Evolutionary conservation across 441 rosid species (phyloP).

Genomic region (Adansonia rubrostipa): DNA sequence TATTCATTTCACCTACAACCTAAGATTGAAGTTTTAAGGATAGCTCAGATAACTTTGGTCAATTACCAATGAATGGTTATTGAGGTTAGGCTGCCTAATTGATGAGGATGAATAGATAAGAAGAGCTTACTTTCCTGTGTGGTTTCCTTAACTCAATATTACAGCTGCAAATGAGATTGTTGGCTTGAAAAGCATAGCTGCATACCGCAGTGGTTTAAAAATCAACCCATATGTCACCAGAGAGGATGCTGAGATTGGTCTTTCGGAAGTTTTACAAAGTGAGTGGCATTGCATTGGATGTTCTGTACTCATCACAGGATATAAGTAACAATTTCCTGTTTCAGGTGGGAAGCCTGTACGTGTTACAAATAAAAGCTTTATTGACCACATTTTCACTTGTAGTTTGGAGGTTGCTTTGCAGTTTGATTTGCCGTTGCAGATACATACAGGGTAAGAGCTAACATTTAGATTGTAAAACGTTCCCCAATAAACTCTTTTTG

Average conservation of each 20-base stretch:
- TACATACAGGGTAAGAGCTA: conserved; percentile 88
- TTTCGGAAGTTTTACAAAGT: conserved; percentile 65
- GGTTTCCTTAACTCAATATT: conserved; percentile 56
- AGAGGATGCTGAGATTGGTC: conserved; percentile 78
- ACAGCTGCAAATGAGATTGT: conserved; percentile 64
- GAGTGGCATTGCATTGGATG: conserved; percentile 35
- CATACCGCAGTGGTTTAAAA: conserved; percentile 89
- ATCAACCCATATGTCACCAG: conserved; percentile 63
- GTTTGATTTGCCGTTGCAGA: conserved; percentile 84
- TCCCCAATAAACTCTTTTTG: conserved; percentile 15
- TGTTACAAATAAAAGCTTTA: conserved; percentile 68
- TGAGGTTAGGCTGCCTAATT: not conserved
- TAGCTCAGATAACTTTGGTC: not conserved
- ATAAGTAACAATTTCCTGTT: conserved; percentile 36
- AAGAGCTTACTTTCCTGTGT: conserved; percentile 13
- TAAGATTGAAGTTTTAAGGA: not conserved
- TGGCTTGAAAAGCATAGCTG: conserved; percentile 89
- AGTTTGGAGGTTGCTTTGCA: conserved; percentile 68
- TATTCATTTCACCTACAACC: not conserved
- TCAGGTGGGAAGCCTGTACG: conserved; percentile 77
- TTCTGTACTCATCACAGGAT: conserved; percentile 19
- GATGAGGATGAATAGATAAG: conserved; percentile 1
- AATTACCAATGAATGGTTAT: not conserved
- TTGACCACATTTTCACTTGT: conserved; percentile 68
- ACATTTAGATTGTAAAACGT: conserved; percentile 21